Evolutionary conservation across 208 protist species (phyloP).

Genomic region (Leishmania martiniquensis): DNA sequence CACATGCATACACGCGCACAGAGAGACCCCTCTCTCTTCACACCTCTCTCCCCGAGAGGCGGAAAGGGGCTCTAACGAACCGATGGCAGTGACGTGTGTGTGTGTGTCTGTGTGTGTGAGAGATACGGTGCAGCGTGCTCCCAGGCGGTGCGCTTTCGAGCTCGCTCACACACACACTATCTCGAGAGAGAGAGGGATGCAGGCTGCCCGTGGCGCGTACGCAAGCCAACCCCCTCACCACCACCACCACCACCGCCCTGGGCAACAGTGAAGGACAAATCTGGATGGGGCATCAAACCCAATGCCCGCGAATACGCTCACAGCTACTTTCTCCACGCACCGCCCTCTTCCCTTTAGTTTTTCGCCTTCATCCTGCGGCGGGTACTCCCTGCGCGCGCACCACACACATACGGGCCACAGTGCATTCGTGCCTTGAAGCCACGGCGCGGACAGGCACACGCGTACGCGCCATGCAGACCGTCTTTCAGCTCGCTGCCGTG

Average conservation of each 20-base stretch:
- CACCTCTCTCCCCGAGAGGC: too few relatives aligned
- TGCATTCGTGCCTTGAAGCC: not conserved
- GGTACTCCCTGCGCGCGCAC: not conserved
- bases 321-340: too few relatives aligned
- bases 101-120: too few relatives aligned
- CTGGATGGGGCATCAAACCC: not conserved
- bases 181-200: too few relatives aligned
- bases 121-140: too few relatives aligned
- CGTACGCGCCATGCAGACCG: conserved; percentile 57
- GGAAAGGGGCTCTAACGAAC: too few relatives aligned
- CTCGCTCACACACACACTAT: too few relatives aligned
- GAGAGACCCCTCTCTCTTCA: too few relatives aligned
- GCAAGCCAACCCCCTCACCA: not conserved
- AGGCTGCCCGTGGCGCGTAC: not conserved
- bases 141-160: too few relatives aligned
- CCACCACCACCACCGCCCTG: not conserved
- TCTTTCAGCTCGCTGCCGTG: conserved; percentile 88
- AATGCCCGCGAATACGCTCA: too few relatives aligned
- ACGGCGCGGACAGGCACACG: conserved; percentile 1
- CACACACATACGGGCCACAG: not conserved
- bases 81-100: too few relatives aligned
- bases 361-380: not conserved
- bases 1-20: too few relatives aligned
- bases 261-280: not conserved
- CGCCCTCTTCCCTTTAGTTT: not conserved